Base-by-base conservation (phyloP, 371 early-diverging fungal genomes). In the Mortierella sp. region DNA sequence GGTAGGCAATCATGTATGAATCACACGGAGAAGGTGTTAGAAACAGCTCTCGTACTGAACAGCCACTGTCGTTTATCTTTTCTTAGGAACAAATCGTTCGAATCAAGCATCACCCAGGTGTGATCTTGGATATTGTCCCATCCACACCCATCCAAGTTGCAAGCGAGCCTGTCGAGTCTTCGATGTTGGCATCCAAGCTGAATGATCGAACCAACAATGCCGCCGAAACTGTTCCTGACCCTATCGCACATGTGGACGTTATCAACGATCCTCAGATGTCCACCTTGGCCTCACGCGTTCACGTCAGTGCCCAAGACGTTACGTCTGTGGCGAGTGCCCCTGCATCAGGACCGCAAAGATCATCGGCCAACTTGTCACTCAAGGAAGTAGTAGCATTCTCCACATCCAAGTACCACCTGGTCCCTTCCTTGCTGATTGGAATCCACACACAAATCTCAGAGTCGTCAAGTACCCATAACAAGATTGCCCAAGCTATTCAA, bases 91-190 rank as follows among this genome's bases (percentile, higher is more conserved):
- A 14, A 14, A 53, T 54, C 16, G 21, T 34, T 41, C 29, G 54
- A 34, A 61, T 61, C 53, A 44, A 54, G 21, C 47, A 53, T 34
- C 41, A 21, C 29, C 47, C 54, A 4, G 47, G 40, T n/a, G 39
- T 61, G 24, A 47, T 53, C 25, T 41, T 62, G 50, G 63, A 62
- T 40, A 55, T 55, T 49, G 55, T 62, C 28, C 48, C 55, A 37
- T 49, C 50, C 50, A 29, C 55, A 17, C 14, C 24, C 22, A 17
- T 3, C 5, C 2, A n/a, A n/a, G n/a, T n/a, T n/a, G n/a, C n/a
- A n/a, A n/a, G n/a, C n/a, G n/a, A n/a, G n/a, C n/a, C n/a, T n/a
- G n/a, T n/a, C n/a, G n/a, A n/a, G n/a, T n/a, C n/a, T n/a, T 7
- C 10, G 8, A 22, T 22, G n/a, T n/a, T n/a, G n/a, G n/a, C n/a